Evolutionary conservation across 73 alveolate species (phyloP).

Genomic region (Paramecium biaurelia): DNA sequence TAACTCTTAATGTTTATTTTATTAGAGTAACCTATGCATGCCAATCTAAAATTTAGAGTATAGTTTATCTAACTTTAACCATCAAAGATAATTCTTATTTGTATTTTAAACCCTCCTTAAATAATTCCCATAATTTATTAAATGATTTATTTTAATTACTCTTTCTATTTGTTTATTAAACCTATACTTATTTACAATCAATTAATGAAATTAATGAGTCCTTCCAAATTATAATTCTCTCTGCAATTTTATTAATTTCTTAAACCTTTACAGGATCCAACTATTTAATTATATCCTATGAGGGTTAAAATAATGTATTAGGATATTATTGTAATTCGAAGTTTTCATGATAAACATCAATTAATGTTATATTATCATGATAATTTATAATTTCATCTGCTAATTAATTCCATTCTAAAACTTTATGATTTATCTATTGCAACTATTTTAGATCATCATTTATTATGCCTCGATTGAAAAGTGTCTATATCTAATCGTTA

Average conservation of each 20-base stretch:
- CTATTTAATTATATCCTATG: neutral
- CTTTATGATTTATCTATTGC: neutral
- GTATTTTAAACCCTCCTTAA: constrained; percentile 23
- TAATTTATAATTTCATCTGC: neutral
- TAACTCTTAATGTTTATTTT: neutral
- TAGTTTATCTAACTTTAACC: neutral
- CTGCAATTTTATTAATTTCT: neutral
- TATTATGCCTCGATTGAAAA: neutral
- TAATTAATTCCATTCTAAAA: constrained; percentile 18
- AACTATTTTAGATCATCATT: neutral
- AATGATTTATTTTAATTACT: neutral
- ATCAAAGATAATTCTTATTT: neutral
- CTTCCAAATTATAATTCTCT: neutral
- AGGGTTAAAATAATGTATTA: neutral
- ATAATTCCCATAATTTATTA: constrained; percentile 39
- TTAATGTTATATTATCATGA: neutral
- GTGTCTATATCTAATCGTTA: neutral
- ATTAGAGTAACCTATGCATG: neutral
- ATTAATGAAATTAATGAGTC: neutral
- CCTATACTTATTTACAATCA: neutral
- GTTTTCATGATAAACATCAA: neutral
- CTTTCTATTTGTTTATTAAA: neutral
- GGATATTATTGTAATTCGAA: neutral
- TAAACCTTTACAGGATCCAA: neutral
- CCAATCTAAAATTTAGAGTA: constrained; percentile 20